A percentile compares a stretch with the other conserved stretches of the same genome.
Evolutionary conservation across 2,329 filamentous ascomycete species (phyloP).

Genomic region (Acephala macrosclerotiorum): DNA sequence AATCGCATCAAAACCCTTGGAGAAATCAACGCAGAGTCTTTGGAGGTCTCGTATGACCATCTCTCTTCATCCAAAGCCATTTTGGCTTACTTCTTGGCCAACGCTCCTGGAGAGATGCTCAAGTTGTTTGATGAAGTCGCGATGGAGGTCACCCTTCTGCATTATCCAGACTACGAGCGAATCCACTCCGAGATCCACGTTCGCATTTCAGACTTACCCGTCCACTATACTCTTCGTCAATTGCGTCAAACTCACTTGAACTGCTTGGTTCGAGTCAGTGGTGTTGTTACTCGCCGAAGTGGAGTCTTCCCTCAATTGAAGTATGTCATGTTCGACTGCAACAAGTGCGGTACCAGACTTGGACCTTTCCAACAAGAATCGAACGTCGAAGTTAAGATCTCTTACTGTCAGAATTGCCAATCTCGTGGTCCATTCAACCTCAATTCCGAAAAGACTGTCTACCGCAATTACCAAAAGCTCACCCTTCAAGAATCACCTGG

Average conservation of each 20-base stretch:
- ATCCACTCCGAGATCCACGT: conserved; percentile 99
- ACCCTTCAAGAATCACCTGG: conserved; percentile 97
- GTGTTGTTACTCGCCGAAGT: conserved; percentile 91
- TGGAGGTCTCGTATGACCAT: conserved; percentile 96
- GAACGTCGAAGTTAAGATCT: conserved; percentile 94
- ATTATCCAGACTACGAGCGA: conserved; percentile 96
- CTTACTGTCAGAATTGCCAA: conserved; percentile 96
- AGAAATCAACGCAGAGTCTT: conserved; percentile 93
- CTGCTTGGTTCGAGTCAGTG: conserved; percentile 91
- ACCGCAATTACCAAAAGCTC: conserved; percentile 98
- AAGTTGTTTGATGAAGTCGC: conserved; percentile 97
- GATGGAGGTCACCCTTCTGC: conserved; percentile 93
- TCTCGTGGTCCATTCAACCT: conserved; percentile 93
- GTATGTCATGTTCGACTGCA: conserved; percentile 98
- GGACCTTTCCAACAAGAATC: conserved; percentile 98
- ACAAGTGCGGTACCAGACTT: conserved; percentile 88
- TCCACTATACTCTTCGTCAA: conserved; percentile 94
- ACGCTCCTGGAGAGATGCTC: conserved; percentile 92
- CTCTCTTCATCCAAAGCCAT: conserved; percentile 90
- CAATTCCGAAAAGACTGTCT: conserved; percentile 97
- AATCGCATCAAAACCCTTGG: conserved; percentile 94
- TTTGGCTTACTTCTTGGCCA: conserved; percentile 93
- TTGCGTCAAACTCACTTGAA: conserved; percentile 95
- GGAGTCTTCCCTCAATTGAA: conserved; percentile 98
- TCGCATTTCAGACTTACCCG: conserved; percentile 91